Evolutionary conservation across 2,329 filamentous ascomycete genomes (phyloP).

Genomic region (Sporothrix globosa): DNA sequence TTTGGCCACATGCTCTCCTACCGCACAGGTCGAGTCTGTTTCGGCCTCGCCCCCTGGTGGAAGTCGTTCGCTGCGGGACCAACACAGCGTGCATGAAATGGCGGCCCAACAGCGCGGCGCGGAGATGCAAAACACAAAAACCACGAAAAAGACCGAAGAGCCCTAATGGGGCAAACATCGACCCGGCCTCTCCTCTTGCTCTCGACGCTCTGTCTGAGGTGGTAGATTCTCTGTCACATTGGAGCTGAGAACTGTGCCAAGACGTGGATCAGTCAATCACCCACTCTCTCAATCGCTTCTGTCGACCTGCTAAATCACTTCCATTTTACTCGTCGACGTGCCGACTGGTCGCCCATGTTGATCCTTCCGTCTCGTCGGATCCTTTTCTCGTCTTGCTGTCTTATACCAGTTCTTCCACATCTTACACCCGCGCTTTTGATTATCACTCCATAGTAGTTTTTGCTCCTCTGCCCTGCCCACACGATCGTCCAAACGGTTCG

Average conservation of each 20-base stretch:
- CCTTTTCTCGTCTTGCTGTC: neutral
- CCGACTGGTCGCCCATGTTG: neutral
- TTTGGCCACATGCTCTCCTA: neutral
- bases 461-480: neutral
- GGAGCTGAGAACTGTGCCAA: neutral
- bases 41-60: neutral
- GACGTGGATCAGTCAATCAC: neutral
- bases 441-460: neutral
- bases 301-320: neutral
- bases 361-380: neutral
- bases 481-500: too few species aligned
- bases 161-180: too few species aligned
- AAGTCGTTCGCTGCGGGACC: neutral
- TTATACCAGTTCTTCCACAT: neutral
- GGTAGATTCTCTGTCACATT: neutral
- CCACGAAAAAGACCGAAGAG: neutral
- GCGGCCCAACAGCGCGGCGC: neutral
- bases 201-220: neutral
- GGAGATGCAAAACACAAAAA: neutral
- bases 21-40: slow-evolving; percentile 11
- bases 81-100: neutral
- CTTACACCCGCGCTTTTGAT: slow-evolving; percentile 12
- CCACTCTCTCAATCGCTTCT: neutral
- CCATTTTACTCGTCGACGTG: too few species aligned
- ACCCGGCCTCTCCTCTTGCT: neutral